Conservation (phyloP, 805 yeast species). For the Nematodospora valgi region DNA sequence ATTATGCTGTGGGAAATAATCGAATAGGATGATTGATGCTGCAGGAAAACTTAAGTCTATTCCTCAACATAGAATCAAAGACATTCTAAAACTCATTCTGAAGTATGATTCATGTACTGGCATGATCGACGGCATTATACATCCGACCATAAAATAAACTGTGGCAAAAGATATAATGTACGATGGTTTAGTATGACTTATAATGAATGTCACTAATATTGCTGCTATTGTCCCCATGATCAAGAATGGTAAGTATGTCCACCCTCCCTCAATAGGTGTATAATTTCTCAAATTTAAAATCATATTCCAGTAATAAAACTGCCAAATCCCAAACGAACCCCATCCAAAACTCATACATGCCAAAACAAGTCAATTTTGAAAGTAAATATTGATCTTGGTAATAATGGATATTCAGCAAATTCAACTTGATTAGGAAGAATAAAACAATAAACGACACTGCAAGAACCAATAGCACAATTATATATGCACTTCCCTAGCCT, state of each 20-base stretch:
- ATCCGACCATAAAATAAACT: conserved; percentile 53
- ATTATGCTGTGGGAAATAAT: conserved; percentile 54
- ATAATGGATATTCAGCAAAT: conserved; percentile 45
- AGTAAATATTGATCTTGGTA: conserved; percentile 50
- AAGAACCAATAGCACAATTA: conserved; percentile 52
- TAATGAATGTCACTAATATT: conserved; percentile 44
- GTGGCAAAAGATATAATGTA: conserved; percentile 49
- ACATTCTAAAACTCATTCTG: conserved; percentile 52
- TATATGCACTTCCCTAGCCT: conserved; percentile 63
- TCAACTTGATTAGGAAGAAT: conserved; percentile 50
- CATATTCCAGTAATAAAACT: conserved; percentile 58
- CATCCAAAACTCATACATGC: conserved; percentile 59
- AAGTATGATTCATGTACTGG: conserved; percentile 62
- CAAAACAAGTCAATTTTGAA: conserved; percentile 47
- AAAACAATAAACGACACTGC: conserved; percentile 39
- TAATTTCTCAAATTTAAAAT: conserved; percentile 48
- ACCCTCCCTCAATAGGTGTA: conserved; percentile 28
- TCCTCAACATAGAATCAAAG: conserved; percentile 60
- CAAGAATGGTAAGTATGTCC: conserved; percentile 45
- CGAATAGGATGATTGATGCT: conserved; percentile 59
- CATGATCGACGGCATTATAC: conserved; percentile 48
- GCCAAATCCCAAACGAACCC: conserved; percentile 76
- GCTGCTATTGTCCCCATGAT: conserved; percentile 59
- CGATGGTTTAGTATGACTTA: conserved; percentile 47
- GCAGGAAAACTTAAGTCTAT: conserved; percentile 82